Conservation (phyloP, 495 filamentous ascomycete species). For the Tuber calosporum region DNA sequence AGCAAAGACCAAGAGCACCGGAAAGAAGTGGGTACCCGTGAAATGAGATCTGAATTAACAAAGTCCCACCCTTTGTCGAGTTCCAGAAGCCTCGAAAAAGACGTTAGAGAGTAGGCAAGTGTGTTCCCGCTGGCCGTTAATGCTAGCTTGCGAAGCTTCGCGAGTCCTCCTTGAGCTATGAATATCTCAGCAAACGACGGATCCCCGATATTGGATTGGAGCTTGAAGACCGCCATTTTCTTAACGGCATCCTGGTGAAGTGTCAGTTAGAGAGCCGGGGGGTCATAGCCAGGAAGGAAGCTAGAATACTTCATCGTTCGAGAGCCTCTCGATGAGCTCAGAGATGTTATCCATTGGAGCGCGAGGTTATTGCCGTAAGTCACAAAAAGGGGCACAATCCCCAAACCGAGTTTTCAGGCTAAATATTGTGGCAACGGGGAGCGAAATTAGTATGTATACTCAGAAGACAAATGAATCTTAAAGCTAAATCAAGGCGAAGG, state of each 20-base stretch:
- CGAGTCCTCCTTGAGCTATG: constrained; percentile 77
- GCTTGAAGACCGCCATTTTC: constrained; percentile 98
- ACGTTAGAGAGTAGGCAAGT: constrained; percentile 85
- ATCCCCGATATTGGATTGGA: constrained; percentile 88
- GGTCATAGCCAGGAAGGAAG: constrained; percentile 17
- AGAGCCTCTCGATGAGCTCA: constrained; percentile 62
- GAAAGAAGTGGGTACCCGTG: constrained; percentile 50
- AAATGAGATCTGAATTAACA: constrained; percentile 60
- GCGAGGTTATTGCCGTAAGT: neutral
- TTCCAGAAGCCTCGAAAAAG: constrained; percentile 75
- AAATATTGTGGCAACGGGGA: neutral
- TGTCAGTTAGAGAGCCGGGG: constrained; percentile 21
- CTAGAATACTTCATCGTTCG: constrained; percentile 53
- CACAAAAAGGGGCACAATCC: neutral
- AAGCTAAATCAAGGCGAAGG: neutral
- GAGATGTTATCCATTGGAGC: constrained; percentile 49
- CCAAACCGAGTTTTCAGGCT: neutral
- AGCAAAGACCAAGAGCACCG: constrained; percentile 7
- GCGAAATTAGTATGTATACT: neutral
- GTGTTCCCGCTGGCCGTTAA: constrained; percentile 86
- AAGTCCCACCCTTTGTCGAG: constrained; percentile 96
- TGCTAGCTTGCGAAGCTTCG: constrained; percentile 69
- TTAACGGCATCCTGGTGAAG: constrained; percentile 67
- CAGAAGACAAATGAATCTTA: neutral
- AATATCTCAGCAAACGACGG: constrained; percentile 95